Base-by-base conservation (phyloP, 2,329 filamentous ascomycete species). In the Claviceps sorghi region DNA sequence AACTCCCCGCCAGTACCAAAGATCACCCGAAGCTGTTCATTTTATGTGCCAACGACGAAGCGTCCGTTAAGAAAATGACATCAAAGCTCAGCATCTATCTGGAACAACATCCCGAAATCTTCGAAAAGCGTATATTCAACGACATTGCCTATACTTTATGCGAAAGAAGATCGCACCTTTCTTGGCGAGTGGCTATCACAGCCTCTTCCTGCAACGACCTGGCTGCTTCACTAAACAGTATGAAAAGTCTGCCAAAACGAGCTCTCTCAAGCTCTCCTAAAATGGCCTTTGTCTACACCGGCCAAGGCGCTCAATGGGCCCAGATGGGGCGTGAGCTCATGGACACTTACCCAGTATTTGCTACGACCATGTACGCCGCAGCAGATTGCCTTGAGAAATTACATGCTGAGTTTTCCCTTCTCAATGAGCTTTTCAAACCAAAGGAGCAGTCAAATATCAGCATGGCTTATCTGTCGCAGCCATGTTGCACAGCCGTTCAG, bases 71-170 rank as follows among this genome's bases (percentile, higher is more conserved):
- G 47, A 53, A 58, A 1, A 56, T 62, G 17, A 61, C 62, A 36
- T 57, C 61, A 21, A 59, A 64, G 40, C 60, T 70, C 0, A 65
- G 65, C 5, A 61, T 71, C 47, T 70, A 67, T 60, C 59, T 70
- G n/a, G 68, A 71, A 57, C 67, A 70, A 57, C 65, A 67, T 38
- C 67, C 67, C 9, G 69, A 71, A 53, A 60, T 70, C 26, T 69
- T 69, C 56, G 66, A 70, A 58, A 68, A 65, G 47, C 63, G 65
- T 10, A 61, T 77, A 8, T 69, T 75, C 56, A 63, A 65, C 13
- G 69, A 76, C 54, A 59, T 76, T 29, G 71, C 73, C 4, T 76
- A 76, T 55, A 77, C 74, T 0, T 60, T 76, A 1, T 67, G 70
- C 10, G 67, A 73, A 57, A 65, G 72, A 15, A 64, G 73, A 34